These are phyloP conservation scores for Elasticomyces elasticus DNA, from an alignment of 495 filamentous ascomycete genomes.

Conservation along the genomic window DNA sequence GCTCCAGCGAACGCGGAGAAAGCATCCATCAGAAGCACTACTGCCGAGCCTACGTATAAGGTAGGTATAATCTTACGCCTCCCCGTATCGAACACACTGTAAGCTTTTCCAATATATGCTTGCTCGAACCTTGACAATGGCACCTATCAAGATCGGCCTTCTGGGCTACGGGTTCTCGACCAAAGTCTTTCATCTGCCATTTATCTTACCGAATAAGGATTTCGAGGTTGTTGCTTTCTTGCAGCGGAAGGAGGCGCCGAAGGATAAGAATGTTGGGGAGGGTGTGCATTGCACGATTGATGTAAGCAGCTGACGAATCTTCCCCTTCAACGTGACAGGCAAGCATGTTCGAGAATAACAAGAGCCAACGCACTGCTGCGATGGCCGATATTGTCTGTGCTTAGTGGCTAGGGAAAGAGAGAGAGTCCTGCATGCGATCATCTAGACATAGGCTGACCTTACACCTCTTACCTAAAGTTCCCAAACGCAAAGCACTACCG, in stretches of 20 bases:
- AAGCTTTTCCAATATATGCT: background rate
- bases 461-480: no score
- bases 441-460: no score
- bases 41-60: background rate
- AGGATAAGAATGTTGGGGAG: conserved; percentile 37
- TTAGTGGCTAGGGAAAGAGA: no score
- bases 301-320: no score
- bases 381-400: no score
- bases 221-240: conserved; percentile 66
- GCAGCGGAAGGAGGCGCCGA: conserved; percentile 60
- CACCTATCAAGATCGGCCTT: conserved; percentile 25
- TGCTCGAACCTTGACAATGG: background rate
- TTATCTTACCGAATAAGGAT: conserved; percentile 54
- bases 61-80: background rate
- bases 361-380: no score
- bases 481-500: conserved; percentile 55
- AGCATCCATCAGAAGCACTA: background rate
- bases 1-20: background rate
- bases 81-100: background rate
- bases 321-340: no score
- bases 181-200: conserved; percentile 83
- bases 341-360: no score
- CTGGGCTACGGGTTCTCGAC: conserved; percentile 69
- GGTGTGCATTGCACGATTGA: conserved; percentile 13
- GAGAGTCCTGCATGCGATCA: no score